Base-by-base conservation (phyloP, 2,329 filamentous ascomycete species). In the Diaporthe longicolla region DNA sequence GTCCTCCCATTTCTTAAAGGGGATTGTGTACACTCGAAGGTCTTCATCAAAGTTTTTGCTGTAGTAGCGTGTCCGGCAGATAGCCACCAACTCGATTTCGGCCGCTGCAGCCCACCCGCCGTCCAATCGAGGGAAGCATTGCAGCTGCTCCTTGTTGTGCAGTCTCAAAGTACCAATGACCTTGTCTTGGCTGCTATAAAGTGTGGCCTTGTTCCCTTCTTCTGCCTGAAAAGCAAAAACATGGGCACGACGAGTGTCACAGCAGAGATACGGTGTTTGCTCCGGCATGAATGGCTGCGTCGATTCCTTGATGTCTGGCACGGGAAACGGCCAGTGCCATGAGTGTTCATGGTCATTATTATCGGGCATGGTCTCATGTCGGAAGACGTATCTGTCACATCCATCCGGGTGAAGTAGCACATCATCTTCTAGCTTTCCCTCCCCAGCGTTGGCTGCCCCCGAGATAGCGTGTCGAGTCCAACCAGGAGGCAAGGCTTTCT, bases 261-360 rank as follows among this genome's bases (percentile, higher is more conserved):
- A 59, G 35, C 35, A 40, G 57, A 59, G 32, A 26, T 24, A 59
- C 9, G 57, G 35, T 11, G 57, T 59, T 29, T 59, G 57, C 8
- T 59, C 57, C 32, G 57, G 57, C 57, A 59, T 59, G 15, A 59
- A 59, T 8, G 57, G 57, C 6, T 59, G 11, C 1, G 57, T 59
- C 13, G 57, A 59, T 15, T 59, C 57, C 10, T 40, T n/a, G 13
- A 59, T 40, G 6, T 59, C 35, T 4, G 57, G 35, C 21, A 59
- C 57, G 5, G 57, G 57, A n/a, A 59, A 59, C 7, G 57, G 57
- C 57, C 57, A 59, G 35, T 59, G 35, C 57, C 57, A 59, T 4
- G n/a, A 35, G 1, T 17, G 2, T 26, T 19, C 13, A 1, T 24
- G 48, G 3, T 59, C 6, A 4, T 17, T 40, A 2, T 24, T 4